phyloP scores from a whole-genome alignment of 2,329 filamentous ascomycete genomes.

The Claviceps pusilla region DNA sequence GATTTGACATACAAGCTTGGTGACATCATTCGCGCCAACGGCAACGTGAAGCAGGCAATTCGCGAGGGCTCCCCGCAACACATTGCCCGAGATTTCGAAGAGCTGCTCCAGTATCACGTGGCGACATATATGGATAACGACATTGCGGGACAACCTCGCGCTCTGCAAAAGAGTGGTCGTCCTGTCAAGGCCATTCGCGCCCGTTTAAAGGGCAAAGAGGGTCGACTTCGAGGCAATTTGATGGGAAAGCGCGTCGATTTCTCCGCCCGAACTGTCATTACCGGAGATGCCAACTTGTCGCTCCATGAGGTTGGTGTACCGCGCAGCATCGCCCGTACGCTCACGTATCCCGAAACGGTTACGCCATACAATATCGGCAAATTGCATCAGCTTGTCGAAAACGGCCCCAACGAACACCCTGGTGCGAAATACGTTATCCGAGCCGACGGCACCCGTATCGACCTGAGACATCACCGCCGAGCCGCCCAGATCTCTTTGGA shows the following conservation, averaged over 20 bases:
- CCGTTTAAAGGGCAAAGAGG: constrained; percentile 97
- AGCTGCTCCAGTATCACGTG: constrained; percentile 88
- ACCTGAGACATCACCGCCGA: constrained; percentile 83
- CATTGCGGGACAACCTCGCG: constrained; percentile 86
- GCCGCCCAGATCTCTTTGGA: constrained; percentile 75
- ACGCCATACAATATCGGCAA: constrained; percentile 96
- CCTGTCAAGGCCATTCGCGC: constrained; percentile 94
- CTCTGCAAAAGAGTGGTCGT: constrained; percentile 89
- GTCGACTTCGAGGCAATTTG: constrained; percentile 90
- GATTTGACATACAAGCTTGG: constrained; percentile 98
- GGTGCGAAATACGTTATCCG: constrained; percentile 95
- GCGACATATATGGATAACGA: constrained; percentile 99
- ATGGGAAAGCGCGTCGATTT: constrained; percentile 99
- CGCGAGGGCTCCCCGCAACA: constrained; percentile 84
- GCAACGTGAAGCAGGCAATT: constrained; percentile 81
- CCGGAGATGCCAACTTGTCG: constrained; percentile 90
- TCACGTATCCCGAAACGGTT: constrained; percentile 95
- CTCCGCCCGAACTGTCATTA: constrained; percentile 98
- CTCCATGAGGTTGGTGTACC: constrained; percentile 96
- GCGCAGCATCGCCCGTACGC: constrained; percentile 74
- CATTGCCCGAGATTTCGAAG: constrained; percentile 80
- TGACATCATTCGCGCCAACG: constrained; percentile 95
- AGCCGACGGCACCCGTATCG: constrained; percentile 83
- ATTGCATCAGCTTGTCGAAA: constrained; percentile 75
- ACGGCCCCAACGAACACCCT: constrained; percentile 87